Evolutionary conservation across 805 yeast genomes (phyloP).

Genomic region (Kluyveromyces aestuarii): DNA sequence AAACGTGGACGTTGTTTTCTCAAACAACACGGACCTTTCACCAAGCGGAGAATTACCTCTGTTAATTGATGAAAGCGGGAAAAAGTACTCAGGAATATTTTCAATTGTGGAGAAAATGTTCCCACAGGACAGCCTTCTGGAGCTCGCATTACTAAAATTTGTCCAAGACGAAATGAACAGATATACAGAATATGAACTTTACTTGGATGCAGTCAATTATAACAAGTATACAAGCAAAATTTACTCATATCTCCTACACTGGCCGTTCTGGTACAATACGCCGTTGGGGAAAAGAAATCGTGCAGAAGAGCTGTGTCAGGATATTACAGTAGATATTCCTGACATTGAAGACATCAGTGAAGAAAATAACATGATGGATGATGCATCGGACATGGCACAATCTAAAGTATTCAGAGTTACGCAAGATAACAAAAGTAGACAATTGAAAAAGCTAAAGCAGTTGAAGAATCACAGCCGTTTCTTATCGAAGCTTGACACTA

Average conservation of each 20-base stretch:
- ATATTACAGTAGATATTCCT: slow-evolving; percentile 12
- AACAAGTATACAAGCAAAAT: slow-evolving; percentile 48
- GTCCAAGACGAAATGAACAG: slow-evolving; percentile 34
- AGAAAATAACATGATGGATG: slow-evolving; percentile 1
- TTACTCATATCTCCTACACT: slow-evolving; percentile 47
- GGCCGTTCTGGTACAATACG: slow-evolving; percentile 67
- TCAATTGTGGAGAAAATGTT: slow-evolving; percentile 30
- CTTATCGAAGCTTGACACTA: slow-evolving; percentile 10
- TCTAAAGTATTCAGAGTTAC: slow-evolving; percentile 22
- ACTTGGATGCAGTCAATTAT: slow-evolving; percentile 48
- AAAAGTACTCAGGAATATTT: slow-evolving; percentile 34
- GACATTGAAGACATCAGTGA: slow-evolving; percentile 13
- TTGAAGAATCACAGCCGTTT: slow-evolving; percentile 16
- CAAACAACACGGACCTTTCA: slow-evolving; percentile 50
- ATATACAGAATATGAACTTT: slow-evolving; percentile 50
- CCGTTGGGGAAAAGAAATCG: slow-evolving; percentile 30
- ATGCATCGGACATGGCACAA: slow-evolving; percentile 18
- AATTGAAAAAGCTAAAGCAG: slow-evolving; percentile 14
- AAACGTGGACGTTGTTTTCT: slow-evolving; percentile 37
- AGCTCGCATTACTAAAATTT: slow-evolving; percentile 37
- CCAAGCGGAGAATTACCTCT: slow-evolving; percentile 43
- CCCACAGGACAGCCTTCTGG: slow-evolving; percentile 30
- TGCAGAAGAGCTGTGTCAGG: slow-evolving; percentile 13
- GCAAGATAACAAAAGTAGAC: slow-evolving; percentile 13
- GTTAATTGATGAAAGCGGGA: slow-evolving; percentile 19